Conservation (phyloP, 208 protist genomes). For the Crithidia brevicula region DNA sequence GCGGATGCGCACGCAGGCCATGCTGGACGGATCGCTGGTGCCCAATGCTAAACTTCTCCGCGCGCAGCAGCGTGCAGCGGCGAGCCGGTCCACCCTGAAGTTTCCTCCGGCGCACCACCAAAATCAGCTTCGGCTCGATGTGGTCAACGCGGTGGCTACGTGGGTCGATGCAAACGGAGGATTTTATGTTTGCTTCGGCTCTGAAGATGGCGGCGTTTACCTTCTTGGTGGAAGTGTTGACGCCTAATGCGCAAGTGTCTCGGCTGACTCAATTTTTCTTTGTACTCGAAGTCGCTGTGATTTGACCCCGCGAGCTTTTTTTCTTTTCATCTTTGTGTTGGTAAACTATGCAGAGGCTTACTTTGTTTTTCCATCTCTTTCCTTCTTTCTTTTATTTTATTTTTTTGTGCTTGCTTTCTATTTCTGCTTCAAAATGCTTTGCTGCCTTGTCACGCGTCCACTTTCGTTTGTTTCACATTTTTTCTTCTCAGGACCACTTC, state of each 20-base stretch:
- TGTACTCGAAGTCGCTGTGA: not conserved
- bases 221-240: constrained; percentile 38
- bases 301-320: not conserved
- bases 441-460: too few species aligned
- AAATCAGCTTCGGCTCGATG: constrained; percentile 52
- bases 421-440: constrained; percentile 22
- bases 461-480: too few species aligned
- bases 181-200: constrained; percentile 52
- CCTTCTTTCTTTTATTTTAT: constrained; percentile 4
- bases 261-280: not conserved
- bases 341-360: too few species aligned
- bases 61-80: constrained; percentile 16
- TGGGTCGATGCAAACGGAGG: constrained; percentile 49
- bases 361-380: not conserved
- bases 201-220: constrained; percentile 58
- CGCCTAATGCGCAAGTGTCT: not conserved
- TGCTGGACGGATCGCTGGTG: constrained; percentile 22
- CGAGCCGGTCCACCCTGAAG: not conserved
- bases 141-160: constrained; percentile 71
- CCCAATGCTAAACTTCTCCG: constrained; percentile 3
- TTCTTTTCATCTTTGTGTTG: not conserved
- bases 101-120: constrained; percentile 30
- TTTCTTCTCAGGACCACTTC: too few species aligned
- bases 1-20: constrained; percentile 20
- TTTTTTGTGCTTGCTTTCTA: constrained; percentile 1